Percentiles rank a stretch among this genome's conserved stretches.
Conservation (phyloP, 306 rosid genomes). For the Castanea crenata region DNA sequence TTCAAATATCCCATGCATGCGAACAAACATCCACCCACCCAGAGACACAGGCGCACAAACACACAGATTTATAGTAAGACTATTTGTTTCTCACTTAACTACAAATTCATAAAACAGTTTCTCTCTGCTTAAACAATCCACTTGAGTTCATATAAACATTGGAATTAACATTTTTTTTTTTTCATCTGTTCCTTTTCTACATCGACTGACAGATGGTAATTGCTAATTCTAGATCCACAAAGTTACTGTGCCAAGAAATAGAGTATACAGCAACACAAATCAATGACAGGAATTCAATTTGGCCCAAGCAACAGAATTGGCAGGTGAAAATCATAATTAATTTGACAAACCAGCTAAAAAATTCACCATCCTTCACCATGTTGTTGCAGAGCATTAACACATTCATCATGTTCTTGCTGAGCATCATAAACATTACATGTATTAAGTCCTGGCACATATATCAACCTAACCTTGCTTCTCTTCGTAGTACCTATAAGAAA, state of each 20-base stretch:
- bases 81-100: too few relatives aligned
- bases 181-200: not conserved
- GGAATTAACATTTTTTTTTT: not conserved
- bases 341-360: constrained; percentile 5
- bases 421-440: constrained; percentile 27
- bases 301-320: constrained; percentile 1
- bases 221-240: not conserved
- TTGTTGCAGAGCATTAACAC: not conserved
- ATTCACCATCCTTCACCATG: not conserved
- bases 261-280: not conserved
- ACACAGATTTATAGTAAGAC: too few relatives aligned
- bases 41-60: too few relatives aligned
- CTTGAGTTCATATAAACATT: not conserved
- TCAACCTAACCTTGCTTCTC: constrained; percentile 95
- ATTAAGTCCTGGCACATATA: constrained; percentile 17
- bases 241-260: not conserved
- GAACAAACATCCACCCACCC: too few relatives aligned
- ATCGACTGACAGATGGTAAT: not conserved
- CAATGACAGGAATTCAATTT: not conserved
- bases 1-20: too few relatives aligned
- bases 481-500: constrained; percentile 65
- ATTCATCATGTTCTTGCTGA: constrained; percentile 20
- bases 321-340: constrained; percentile 5
- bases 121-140: not conserved
- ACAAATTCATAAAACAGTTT: too few relatives aligned